Evolutionary conservation across 108 stramenopile genomes (phyloP), one percentile per base, ranked within the genome.

Genomic region (Cylindrotheca closterium): DNA sequence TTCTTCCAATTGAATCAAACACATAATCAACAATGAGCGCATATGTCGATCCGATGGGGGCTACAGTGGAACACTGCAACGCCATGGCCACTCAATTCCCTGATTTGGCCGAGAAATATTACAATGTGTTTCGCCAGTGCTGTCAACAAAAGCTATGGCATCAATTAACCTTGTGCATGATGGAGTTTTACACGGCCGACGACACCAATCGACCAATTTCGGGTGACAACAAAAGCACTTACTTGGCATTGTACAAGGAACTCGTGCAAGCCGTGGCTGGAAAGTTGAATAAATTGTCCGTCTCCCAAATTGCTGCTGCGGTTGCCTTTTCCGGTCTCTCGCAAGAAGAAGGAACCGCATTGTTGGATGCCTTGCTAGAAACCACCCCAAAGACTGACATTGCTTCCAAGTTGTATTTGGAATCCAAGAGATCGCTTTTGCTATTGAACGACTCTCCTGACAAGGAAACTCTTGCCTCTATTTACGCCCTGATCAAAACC

Each of bases 61-160:
- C 79, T 22, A 74, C 89, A n/a, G 74, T 89, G 57, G 94, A 91
- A 17, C 92, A 93, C 57, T 82, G 94, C 61, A 82, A 93, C 54
- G 62, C 72, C 63, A 85, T 94, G 85, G 71, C 84, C 58, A 65
- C 63, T 22, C 63, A 71, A 25, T 75, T 85, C 62, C 91, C 91
- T 4, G 94, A 94, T 55, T 74, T 94, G 49, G 89, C 88, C 26
- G 90, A 83, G 32, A 3, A 28, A 28, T 73, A 80, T 60, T 96
- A 94, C 79, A 61, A 78, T 33, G 66, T 71, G 22, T 74, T 98
- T 52, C 75, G 74, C 30, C 56, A 58, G 30, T 79, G 88, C 23
- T 86, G 73, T 63, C 58, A 70, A 42, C 63, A 77, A 61, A 99
- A 96, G 83, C 75, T 97, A 26, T 99, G 96, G 96, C 97, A 99